Evolutionary conservation across 345 rosid species (phyloP), one percentile per base, ranked within the genome.

Genomic region (Ceriops zippeliana): DNA sequence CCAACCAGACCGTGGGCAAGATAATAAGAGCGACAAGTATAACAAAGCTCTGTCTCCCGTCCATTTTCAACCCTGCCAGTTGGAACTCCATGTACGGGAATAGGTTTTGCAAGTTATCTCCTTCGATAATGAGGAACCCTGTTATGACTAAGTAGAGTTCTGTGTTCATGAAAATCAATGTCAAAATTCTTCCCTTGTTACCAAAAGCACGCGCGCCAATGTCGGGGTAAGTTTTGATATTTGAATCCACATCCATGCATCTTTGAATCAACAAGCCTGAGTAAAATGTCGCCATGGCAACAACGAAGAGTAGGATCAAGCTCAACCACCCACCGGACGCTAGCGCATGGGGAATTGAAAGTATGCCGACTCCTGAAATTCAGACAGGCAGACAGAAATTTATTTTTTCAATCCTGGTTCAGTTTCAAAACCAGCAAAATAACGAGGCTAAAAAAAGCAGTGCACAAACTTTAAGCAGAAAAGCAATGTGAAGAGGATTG

Each of bases 281-380:
- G 76, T 87, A 93, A 70, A 89, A 93, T 11, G 92, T 75, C 51
- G 88, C 78, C 24, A 70, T 58, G 37, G 96, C 90, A 16, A 89
- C 77, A 31, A 76, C 57, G 56, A 90, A 85, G 37, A 93, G 85
- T 15, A 89, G 73, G 20, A 73, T 52, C 70, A 90, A 81, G 82
- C 96, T 87, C 73, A 87, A 53, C 98, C 98, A 93, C 70, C 98
- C 98, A 74, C 98, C 98, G 0, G 97, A 79, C 65, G 97, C 85
- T 21, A 93, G 75, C 16, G 97, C 98, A 72, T 87, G 88, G 21
- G 97, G 91, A 46, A 84, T 84, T 10, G 98, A 90, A 63, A 93
- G 81, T 71, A 93, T 87, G 51, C 98, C 97, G 34, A 90, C 91
- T 73, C 97, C 98, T 93, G 84, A 31, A 70, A 68, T 21, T 56